Conservation (phyloP, 495 filamentous ascomycete species). For the Neurospora sp. region DNA sequence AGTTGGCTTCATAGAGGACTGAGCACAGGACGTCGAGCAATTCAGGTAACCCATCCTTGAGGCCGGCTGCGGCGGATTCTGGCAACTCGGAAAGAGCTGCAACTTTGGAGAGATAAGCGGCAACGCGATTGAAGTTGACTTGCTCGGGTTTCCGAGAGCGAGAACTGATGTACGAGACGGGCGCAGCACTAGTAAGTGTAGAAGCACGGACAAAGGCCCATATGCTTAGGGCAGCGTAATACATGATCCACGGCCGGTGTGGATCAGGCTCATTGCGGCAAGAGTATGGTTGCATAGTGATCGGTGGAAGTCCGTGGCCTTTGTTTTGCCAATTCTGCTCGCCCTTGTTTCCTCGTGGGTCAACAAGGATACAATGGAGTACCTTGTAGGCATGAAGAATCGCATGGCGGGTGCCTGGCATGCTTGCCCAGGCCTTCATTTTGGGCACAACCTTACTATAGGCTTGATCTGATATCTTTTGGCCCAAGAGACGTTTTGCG, state of each 20-base stretch:
- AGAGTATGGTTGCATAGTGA: conserved; percentile 46
- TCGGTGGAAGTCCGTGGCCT: conserved; percentile 19
- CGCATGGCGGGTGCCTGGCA: conserved; percentile 75
- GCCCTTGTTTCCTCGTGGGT: conserved; percentile 26
- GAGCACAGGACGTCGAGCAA: conserved; percentile 31
- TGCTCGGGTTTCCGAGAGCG: conserved; percentile 15
- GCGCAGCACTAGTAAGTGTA: background rate
- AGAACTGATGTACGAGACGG: conserved; percentile 44
- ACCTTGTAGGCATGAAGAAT: conserved; percentile 87
- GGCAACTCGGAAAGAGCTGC: conserved; percentile 29
- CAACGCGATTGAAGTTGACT: conserved; percentile 22
- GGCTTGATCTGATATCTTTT: conserved; percentile 72
- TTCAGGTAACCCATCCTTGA: conserved; percentile 33
- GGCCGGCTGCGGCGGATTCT: conserved; percentile 15
- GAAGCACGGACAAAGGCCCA: conserved; percentile 83
- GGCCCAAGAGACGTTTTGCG: conserved; percentile 70
- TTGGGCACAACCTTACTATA: conserved; percentile 65
- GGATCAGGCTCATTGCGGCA: conserved; percentile 80
- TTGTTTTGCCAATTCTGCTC: conserved; percentile 19
- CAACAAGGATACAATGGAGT: conserved; percentile 64
- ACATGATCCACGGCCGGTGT: conserved; percentile 93
- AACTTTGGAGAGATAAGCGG: conserved; percentile 32
- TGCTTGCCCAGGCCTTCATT: conserved; percentile 79
- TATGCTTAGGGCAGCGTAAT: conserved; percentile 80
- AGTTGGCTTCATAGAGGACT: conserved; percentile 32